Base-by-base conservation (phyloP, 2,329 filamentous ascomycete species). In the Ascosphaera pollenicola region DNA sequence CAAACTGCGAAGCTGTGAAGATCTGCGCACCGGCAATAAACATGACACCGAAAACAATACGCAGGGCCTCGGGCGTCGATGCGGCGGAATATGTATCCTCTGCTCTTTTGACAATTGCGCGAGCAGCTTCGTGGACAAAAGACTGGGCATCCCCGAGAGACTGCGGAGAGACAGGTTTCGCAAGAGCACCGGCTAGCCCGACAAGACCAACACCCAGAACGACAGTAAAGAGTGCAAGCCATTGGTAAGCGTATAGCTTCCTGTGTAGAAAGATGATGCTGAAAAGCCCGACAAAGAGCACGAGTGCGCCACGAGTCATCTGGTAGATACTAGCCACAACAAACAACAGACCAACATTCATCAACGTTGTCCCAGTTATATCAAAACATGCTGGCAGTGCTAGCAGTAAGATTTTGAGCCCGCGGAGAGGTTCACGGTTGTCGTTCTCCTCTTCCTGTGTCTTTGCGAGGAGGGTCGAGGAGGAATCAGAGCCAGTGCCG, bases 241-340 rank as follows among this genome's bases (percentile, higher is more conserved):
- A 98, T 57, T 98, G 89, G 63, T 87, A 94, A n/a, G 79, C 54
- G 44, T 75, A 71, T 26, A 98, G 66, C 48, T 73, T 77, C 37
- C 83, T 73, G 50, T 73, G 76, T 41, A 98, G 65, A 57, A 98
- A 95, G 10, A 92, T 51, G 19, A 98, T 85, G 51, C 84, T 93
- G 61, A 98, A 94, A 0, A 95, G 63, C 0, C 89, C 89, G 16
- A 98, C 89, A 49, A 98, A 98, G 5, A 98, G 68, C 2, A 98
- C 87, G 34, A 98, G 67, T 0, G 89, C 89, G 7, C 89, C 89
- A 42, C 89, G 69, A 1, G 87, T 95, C 89, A 98, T 98, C 61
- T 98, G 89, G 60, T 94, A 98, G 52, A 98, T 94, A 43, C 82
- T 91, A 1, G 89, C 83, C 10, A 82, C 89, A 17, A 95, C 85